A percentile compares a stretch with the other conserved stretches of the same genome.
phyloP scores from a whole-genome alignment of 2,329 filamentous ascomycete species.

The Hypoxylon sp. region DNA sequence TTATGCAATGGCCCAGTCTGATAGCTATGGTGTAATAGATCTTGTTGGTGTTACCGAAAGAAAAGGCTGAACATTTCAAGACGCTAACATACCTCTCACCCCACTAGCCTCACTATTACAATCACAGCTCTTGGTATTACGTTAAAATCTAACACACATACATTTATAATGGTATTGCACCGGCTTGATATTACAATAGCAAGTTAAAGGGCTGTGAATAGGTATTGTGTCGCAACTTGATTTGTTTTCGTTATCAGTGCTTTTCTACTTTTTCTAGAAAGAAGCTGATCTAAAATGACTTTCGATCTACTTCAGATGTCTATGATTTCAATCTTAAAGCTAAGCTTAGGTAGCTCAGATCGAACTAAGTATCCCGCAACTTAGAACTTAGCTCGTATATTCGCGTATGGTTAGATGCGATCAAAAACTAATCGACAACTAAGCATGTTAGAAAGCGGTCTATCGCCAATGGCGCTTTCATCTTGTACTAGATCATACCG shows the following conservation, averaged over 20 bases:
- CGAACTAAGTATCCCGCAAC: not conserved
- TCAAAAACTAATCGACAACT: slow-evolving; percentile 1
- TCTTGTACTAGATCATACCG: slow-evolving; percentile 30
- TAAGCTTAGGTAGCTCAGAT: no score
- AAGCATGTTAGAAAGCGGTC: not conserved
- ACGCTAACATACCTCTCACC: not conserved
- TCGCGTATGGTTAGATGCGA: not conserved
- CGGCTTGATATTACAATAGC: slow-evolving; percentile 15
- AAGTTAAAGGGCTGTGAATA: slow-evolving; percentile 2
- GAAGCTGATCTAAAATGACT: not conserved
- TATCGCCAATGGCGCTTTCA: slow-evolving; percentile 8
- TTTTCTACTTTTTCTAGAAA: not conserved
- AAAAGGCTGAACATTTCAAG: not conserved
- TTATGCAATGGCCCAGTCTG: not conserved
- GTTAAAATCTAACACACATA: not conserved
- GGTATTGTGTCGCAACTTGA: slow-evolving; percentile 7
- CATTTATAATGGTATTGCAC: slow-evolving; percentile 13
- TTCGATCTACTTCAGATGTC: not conserved
- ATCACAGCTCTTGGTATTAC: slow-evolving; percentile 11
- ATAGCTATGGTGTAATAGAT: no score
- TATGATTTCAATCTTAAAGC: no score
- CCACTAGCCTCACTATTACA: slow-evolving; percentile 11
- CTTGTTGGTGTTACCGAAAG: not conserved
- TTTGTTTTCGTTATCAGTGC: not conserved
- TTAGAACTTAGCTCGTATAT: no score